These are phyloP conservation scores for Avena atlantica DNA, from an alignment of 176 grass and related monocot species.

Conservation along the genomic window DNA sequence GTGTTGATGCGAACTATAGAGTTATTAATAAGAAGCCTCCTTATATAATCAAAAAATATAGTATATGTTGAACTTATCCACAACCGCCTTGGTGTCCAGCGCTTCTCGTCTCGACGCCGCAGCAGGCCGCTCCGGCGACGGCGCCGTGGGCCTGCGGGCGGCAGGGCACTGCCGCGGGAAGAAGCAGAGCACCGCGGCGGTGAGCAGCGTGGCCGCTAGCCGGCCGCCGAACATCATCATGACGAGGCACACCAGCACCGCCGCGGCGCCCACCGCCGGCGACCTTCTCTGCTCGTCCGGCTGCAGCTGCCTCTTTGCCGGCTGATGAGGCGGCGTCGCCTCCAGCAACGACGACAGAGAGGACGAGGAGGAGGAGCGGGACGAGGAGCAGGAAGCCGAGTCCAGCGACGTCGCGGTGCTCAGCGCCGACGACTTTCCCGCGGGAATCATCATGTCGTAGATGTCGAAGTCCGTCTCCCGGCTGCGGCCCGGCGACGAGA, in stretches of 20 bases:
- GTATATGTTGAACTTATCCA: not conserved
- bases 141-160: too few relatives aligned
- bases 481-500: not conserved
- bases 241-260: constrained; percentile 50
- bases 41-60: too few relatives aligned
- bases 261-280: constrained; percentile 18
- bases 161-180: not conserved
- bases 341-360: not conserved
- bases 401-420: too few relatives aligned
- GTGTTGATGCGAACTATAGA: too few relatives aligned
- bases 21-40: too few relatives aligned
- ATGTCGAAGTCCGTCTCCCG: not conserved
- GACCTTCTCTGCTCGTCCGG: not conserved
- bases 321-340: not conserved
- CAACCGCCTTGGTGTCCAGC: constrained; percentile 37
- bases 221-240: constrained; percentile 56
- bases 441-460: not conserved
- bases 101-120: not conserved
- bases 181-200: constrained; percentile 48
- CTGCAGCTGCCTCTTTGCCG: not conserved
- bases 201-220: constrained; percentile 49
- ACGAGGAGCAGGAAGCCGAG: not conserved
- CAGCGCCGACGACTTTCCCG: not conserved
- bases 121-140: not conserved
- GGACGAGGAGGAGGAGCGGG: not conserved